Base-by-base conservation (phyloP, 257 asterid species). In the Solanum medicagineum region DNA sequence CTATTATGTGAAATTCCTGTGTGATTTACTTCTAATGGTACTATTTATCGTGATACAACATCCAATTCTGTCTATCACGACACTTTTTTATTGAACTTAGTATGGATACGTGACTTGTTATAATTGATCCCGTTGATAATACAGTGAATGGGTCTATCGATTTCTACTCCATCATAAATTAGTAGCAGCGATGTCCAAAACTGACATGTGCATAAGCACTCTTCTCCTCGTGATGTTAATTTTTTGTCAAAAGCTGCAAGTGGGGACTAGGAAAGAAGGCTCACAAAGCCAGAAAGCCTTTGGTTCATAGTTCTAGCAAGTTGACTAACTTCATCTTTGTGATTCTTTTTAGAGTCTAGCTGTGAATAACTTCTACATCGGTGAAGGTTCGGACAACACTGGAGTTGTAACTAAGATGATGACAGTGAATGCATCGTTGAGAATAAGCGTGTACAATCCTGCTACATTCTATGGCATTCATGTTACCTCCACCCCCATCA, bases 391-490 rank as follows among this genome's bases (percentile, higher is more conserved):
- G 7, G 99, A 96, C 86, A 90, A 75, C 89, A 93, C 98, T 0
- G 99, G 98, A 2, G 99, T 96, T 54, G 92, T 91, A 32, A 96
- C 97, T 0, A 94, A 92, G 81, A 88, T 95, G 97, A 84, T 96
- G 80, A 91, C 92, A 8, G 85, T 96, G 89, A 95, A 96, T 65
- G 95, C 95, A 3, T 89, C 99, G 1, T 89, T 96, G 91, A 94
- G 95, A 87, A 87, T 96, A 83, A 89, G 89, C 13, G 85, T 96
- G 7, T 92, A 95, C 88, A 96, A 96, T 88, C 98, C 99, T 1
- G 99, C 98, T 63, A 92, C 98, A 29, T 96, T 96, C 88, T 96
- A 85, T 24, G 99, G 98, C 16, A 88, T 96, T 87, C 98, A 92
- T 65, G 94, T 96, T 66, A 95, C 94, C 81, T 87, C 99, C 47